Conservation (phyloP, 768 basidiomycete species). For the Aureoboletus auriporus region DNA sequence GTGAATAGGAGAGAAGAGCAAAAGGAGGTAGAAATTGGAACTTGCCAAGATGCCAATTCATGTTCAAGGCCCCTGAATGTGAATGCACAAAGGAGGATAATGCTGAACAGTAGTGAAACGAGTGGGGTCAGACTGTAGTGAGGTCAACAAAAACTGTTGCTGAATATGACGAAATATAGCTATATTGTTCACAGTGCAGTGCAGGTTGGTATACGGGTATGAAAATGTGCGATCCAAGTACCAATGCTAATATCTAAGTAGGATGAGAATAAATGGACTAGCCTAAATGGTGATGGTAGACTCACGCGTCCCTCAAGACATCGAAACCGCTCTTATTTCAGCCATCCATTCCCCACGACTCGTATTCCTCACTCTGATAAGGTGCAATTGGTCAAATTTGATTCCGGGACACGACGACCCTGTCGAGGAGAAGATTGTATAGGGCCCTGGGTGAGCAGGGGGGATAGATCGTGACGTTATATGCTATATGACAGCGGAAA, state of each 20-base stretch:
- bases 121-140: too few relatives aligned
- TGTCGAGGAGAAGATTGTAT: conserved; percentile 12
- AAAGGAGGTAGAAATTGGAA: too few relatives aligned
- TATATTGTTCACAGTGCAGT: conserved; percentile 3
- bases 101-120: too few relatives aligned
- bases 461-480: conserved; percentile 12
- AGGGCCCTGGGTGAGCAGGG: conserved; percentile 16
- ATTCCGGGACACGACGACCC: conserved; percentile 16
- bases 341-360: conserved; percentile 26
- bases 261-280: neutral
- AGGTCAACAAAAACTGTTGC: too few relatives aligned
- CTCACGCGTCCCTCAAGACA: conserved; percentile 11
- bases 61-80: too few relatives aligned
- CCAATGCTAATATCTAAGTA: neutral
- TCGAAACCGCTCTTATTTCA: conserved; percentile 20
- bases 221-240: conserved; percentile 3
- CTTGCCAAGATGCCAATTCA: too few relatives aligned
- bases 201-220: neutral
- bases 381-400: conserved; percentile 20
- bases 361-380: conserved; percentile 24
- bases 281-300: neutral
- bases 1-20: too few relatives aligned
- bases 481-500: conserved; percentile 8
- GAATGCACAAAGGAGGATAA: too few relatives aligned
- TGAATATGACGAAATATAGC: neutral